These are phyloP conservation scores for Coprinopsis cinerea DNA, from an alignment of 768 basidiomycete genomes.

Conservation along the genomic window DNA sequence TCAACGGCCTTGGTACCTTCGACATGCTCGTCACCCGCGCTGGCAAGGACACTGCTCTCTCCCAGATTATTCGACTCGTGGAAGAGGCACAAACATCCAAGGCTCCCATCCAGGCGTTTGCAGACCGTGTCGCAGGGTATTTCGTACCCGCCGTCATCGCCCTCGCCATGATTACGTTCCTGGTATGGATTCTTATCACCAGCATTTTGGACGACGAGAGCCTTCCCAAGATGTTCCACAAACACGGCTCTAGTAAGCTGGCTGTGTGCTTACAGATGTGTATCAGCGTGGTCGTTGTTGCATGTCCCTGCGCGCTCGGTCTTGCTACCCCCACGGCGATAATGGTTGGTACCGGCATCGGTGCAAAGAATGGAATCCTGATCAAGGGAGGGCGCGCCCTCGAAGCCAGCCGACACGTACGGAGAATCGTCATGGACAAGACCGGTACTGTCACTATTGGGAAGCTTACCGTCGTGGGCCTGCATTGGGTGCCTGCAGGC, in stretches of 20 bases:
- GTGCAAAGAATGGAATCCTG: constrained; percentile 93
- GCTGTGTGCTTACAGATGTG: constrained; percentile 94
- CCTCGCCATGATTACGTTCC: constrained; percentile 76
- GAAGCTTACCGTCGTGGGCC: constrained; percentile 75
- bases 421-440: constrained; percentile 88
- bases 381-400: constrained; percentile 97
- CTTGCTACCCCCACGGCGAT: constrained; percentile 96
- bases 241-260: constrained; percentile 76
- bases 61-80: constrained; percentile 94
- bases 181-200: constrained; percentile 76
- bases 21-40: constrained; percentile 95
- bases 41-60: constrained; percentile 91
- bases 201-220: constrained; percentile 44
- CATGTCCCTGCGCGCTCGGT: constrained; percentile 96
- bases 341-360: constrained; percentile 98
- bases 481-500: constrained; percentile 56
- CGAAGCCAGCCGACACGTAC: constrained; percentile 82
- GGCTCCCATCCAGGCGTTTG: constrained; percentile 96
- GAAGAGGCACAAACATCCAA: constrained; percentile 98
- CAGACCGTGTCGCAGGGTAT: constrained; percentile 89
- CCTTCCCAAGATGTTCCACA: constrained; percentile 82
- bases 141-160: constrained; percentile 91
- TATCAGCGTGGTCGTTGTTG: constrained; percentile 96
- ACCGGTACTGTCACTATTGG: constrained; percentile 96
- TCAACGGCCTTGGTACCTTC: constrained; percentile 96